Percentiles rank a stretch among this genome's conserved stretches.
These are phyloP conservation scores for Suhomyces terraborum DNA, from an alignment of 1,139 yeast genomes.

Conservation along the genomic window DNA sequence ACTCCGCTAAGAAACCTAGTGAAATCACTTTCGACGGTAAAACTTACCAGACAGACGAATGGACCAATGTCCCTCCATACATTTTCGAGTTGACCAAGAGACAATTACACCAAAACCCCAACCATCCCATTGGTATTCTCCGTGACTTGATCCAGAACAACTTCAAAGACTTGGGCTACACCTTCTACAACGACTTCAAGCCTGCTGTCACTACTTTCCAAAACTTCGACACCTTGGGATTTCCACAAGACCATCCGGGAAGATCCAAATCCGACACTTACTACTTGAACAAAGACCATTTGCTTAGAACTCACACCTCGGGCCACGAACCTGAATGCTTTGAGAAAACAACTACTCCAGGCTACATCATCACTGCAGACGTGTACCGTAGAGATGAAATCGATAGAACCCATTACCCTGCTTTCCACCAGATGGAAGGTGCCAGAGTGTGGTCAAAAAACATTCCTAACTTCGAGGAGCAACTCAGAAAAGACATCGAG, in stretches of 20 bases:
- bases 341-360: constrained; percentile 65
- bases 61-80: constrained; percentile 84
- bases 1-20: constrained; percentile 25
- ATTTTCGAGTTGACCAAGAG: constrained; percentile 71
- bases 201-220: constrained; percentile 83
- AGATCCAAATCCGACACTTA: constrained; percentile 91
- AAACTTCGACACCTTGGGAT: constrained; percentile 89
- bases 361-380: constrained; percentile 91
- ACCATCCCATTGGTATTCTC: constrained; percentile 90
- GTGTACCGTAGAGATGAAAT: constrained; percentile 95
- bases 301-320: constrained; percentile 91
- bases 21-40: constrained; percentile 51
- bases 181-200: constrained; percentile 75
- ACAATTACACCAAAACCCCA: constrained; percentile 67
- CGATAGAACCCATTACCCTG: constrained; percentile 95
- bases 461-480: constrained; percentile 40
- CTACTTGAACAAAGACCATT: constrained; percentile 69
- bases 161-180: constrained; percentile 68
- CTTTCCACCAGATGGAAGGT: constrained; percentile 97
- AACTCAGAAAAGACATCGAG: constrained; percentile 58
- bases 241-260: constrained; percentile 92
- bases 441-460: constrained; percentile 79
- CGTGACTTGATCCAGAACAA: constrained; percentile 70
- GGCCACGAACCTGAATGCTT: constrained; percentile 95
- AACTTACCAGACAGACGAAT: constrained; percentile 62